phyloP scores from a whole-genome alignment of 2,329 filamentous ascomycete genomes.

The Penicillium oxalicum region DNA sequence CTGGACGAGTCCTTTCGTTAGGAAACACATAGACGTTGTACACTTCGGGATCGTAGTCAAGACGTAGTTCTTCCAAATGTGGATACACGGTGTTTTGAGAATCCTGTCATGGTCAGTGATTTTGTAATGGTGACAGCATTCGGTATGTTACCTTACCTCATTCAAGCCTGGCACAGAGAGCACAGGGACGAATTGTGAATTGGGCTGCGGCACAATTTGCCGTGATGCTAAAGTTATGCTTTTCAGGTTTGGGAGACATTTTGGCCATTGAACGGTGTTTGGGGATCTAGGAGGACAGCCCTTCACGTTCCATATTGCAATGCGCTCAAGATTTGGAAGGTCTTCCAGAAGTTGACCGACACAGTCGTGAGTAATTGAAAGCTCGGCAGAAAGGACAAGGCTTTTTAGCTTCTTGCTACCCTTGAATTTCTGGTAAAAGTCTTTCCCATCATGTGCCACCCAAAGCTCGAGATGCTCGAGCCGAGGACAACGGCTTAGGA shows the following conservation, averaged over 20 bases:
- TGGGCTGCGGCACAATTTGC: conserved; percentile 1
- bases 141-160: not conserved
- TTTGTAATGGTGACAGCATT: too few relatives aligned
- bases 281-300: conserved; percentile 3
- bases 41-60: conserved; percentile 24
- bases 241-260: conserved; percentile 26
- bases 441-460: conserved; percentile 13
- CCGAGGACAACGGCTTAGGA: conserved; percentile 31
- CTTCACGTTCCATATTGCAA: conserved; percentile 21
- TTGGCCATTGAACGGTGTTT: conserved; percentile 17
- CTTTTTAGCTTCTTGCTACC: conserved; percentile 22
- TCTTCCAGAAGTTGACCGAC: conserved; percentile 22
- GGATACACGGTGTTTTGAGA: conserved; percentile 16
- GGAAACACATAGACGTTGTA: conserved; percentile 14
- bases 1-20: not conserved
- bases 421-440: conserved; percentile 24
- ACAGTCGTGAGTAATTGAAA: conserved; percentile 20
- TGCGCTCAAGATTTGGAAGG: conserved; percentile 25
- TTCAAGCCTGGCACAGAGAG: not conserved
- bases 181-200: not conserved
- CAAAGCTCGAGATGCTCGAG: conserved; percentile 29
- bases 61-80: conserved; percentile 30
- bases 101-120: not conserved
- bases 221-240: conserved; percentile 22
- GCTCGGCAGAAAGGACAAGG: conserved; percentile 22